Conservation (phyloP, 768 basidiomycete species). For the Trametes sanguinea region DNA sequence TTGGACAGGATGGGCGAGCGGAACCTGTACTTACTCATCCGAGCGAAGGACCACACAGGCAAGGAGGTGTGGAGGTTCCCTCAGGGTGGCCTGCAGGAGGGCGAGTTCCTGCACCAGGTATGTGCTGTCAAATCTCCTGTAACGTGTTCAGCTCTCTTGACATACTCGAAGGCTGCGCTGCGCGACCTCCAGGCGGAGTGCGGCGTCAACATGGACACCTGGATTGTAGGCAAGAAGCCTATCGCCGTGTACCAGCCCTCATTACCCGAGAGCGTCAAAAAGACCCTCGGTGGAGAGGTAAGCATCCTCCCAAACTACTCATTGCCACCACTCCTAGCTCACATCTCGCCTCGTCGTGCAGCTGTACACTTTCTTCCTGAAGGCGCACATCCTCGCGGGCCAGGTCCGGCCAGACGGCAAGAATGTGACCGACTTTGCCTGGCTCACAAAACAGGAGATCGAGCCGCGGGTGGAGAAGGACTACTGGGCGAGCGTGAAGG, state of each 20-base stretch:
- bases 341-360: slow-evolving; percentile 33
- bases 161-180: slow-evolving; percentile 61
- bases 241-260: slow-evolving; percentile 73
- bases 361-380: slow-evolving; percentile 87
- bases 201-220: slow-evolving; percentile 85
- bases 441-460: slow-evolving; percentile 94
- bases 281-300: slow-evolving; percentile 20
- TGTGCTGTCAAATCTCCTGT: slow-evolving; percentile 21
- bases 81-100: slow-evolving; percentile 58
- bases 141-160: slow-evolving; percentile 5
- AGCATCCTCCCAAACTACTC: not conserved
- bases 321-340: not conserved
- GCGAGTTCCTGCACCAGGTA: slow-evolving; percentile 80
- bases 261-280: slow-evolving; percentile 27
- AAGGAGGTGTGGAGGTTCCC: slow-evolving; percentile 82
- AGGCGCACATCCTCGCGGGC: slow-evolving; percentile 90
- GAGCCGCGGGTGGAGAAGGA: slow-evolving; percentile 60
- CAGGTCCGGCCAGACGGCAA: slow-evolving; percentile 65
- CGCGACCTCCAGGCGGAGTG: slow-evolving; percentile 70
- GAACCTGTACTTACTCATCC: slow-evolving; percentile 86
- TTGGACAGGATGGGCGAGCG: slow-evolving; percentile 82
- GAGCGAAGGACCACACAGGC: slow-evolving; percentile 45
- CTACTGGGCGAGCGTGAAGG: slow-evolving; percentile 79
- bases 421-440: slow-evolving; percentile 76
- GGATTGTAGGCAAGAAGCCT: slow-evolving; percentile 90